Conservation (phyloP, 2,329 filamentous ascomycete species). For the Fusarium sambucinum region DNA sequence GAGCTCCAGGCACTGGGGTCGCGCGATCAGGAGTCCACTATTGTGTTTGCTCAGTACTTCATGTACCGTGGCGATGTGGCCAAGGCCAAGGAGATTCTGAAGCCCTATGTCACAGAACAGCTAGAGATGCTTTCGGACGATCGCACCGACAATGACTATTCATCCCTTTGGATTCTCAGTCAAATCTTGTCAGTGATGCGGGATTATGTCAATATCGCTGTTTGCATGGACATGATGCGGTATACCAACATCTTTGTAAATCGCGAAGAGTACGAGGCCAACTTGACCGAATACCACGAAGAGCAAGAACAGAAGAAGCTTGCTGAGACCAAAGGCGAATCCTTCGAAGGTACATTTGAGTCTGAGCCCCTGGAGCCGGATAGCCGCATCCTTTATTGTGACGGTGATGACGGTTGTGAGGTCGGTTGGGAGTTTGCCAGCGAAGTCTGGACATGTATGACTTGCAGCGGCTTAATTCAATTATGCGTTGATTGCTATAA, state of each 20-base stretch:
- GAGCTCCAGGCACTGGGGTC: neutral
- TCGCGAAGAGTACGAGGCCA: neutral
- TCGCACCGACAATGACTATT: neutral
- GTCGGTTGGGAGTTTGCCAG: neutral
- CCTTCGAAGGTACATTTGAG: neutral
- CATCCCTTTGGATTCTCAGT: neutral
- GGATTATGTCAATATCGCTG: neutral
- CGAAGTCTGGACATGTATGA: conserved; percentile 6
- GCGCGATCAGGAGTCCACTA: neutral
- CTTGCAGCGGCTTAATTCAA: neutral
- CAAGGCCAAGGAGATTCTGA: neutral
- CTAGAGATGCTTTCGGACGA: conserved; percentile 11
- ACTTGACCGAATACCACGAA: neutral
- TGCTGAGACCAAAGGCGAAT: neutral
- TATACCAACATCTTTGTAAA: neutral
- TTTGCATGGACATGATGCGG: neutral
- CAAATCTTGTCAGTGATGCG: conserved; percentile 5
- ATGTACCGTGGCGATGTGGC: accelerated
- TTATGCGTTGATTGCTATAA: neutral
- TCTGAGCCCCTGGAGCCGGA: neutral
- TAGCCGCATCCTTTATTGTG: neutral
- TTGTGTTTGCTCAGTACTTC: conserved; percentile 2
- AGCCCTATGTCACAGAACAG: neutral
- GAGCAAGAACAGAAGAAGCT: neutral
- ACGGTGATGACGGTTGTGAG: conserved; percentile 1